Percentiles rank a stretch among this genome's conserved stretches.
Conservation (phyloP, 2,329 filamentous ascomycete species). For the Tolypocladium sp. region DNA sequence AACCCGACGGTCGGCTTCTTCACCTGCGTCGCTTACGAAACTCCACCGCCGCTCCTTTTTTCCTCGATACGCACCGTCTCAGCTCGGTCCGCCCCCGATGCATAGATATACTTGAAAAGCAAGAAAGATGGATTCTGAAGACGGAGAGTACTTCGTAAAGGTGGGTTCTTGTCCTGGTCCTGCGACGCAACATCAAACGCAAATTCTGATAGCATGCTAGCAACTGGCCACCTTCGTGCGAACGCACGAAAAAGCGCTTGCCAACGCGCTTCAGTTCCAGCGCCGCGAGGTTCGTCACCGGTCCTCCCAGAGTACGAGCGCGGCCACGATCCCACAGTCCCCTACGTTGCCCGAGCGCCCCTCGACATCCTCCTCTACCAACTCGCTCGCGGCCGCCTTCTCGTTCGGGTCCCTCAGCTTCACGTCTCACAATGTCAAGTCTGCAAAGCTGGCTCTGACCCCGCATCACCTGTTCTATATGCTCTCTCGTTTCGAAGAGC, state of each 20-base stretch:
- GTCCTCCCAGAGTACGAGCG: slow-evolving; percentile 55
- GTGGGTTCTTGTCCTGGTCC: slow-evolving; percentile 31
- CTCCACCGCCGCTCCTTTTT: background rate
- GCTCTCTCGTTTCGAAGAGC: slow-evolving; percentile 87
- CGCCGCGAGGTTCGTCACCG: slow-evolving; percentile 68
- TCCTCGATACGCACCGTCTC: background rate
- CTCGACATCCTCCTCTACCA: slow-evolving; percentile 58
- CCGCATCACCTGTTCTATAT: slow-evolving; percentile 96
- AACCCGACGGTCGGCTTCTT: background rate
- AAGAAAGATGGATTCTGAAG: slow-evolving; percentile 70
- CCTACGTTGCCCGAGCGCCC: slow-evolving; percentile 53
- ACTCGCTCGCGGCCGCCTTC: slow-evolving; percentile 72
- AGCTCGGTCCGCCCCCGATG: slow-evolving; percentile 11
- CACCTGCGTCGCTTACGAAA: background rate
- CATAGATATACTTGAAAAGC: slow-evolving; percentile 24
- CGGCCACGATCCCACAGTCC: slow-evolving; percentile 44
- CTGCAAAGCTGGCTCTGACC: slow-evolving; percentile 83
- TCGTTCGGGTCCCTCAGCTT: slow-evolving; percentile 82
- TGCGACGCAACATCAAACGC: background rate
- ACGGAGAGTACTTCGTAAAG: slow-evolving; percentile 85
- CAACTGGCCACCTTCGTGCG: slow-evolving; percentile 94
- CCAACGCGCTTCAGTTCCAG: slow-evolving; percentile 79
- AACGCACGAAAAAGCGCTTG: slow-evolving; percentile 92
- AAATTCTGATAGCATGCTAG: slow-evolving; percentile 36
- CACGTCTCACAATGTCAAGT: slow-evolving; percentile 75